These are phyloP conservation scores for Parachaetomium inaequale DNA, from an alignment of 495 filamentous ascomycete genomes.

Conservation along the genomic window DNA sequence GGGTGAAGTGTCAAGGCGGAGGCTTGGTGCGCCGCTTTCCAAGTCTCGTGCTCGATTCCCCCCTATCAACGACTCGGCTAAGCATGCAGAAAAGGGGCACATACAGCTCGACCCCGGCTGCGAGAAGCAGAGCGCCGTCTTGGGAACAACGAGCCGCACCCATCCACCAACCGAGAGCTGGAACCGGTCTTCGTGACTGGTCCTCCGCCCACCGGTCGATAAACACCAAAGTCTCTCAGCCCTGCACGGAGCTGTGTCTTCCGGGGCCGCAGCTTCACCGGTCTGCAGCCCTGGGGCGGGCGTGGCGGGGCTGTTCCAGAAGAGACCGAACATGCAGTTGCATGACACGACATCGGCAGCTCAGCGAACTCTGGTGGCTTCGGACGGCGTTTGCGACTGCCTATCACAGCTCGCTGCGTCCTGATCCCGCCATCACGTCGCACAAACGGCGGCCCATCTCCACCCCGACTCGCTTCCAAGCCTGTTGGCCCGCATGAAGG, in stretches of 20 bases:
- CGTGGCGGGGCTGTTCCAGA: not conserved
- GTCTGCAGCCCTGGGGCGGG: not conserved
- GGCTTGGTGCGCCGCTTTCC: not conserved
- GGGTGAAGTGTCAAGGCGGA: not conserved
- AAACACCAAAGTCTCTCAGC: not conserved
- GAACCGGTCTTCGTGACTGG: not conserved
- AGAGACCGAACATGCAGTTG: not conserved
- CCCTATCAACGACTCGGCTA: slow-evolving; percentile 7
- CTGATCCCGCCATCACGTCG: not conserved
- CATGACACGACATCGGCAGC: not conserved
- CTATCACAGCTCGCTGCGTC: not conserved
- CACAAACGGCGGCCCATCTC: not conserved
- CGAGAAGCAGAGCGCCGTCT: not conserved
- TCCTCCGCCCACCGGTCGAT: not conserved
- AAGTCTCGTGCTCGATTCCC: slow-evolving; percentile 1
- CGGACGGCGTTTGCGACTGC: not conserved
- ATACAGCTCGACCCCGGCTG: not conserved
- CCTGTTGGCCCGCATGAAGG: not conserved
- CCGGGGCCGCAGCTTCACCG: not conserved
- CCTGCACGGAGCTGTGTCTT: not conserved
- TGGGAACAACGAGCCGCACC: not conserved
- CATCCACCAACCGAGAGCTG: not conserved
- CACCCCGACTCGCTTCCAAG: not conserved
- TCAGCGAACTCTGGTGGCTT: not conserved
- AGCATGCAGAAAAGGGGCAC: slow-evolving; percentile 16